Percentiles rank a stretch among this genome's conserved stretches.
These are phyloP conservation scores for Neofusicoccum kwambonambiense DNA, from an alignment of 2,329 filamentous ascomycete species.

Conservation along the genomic window DNA sequence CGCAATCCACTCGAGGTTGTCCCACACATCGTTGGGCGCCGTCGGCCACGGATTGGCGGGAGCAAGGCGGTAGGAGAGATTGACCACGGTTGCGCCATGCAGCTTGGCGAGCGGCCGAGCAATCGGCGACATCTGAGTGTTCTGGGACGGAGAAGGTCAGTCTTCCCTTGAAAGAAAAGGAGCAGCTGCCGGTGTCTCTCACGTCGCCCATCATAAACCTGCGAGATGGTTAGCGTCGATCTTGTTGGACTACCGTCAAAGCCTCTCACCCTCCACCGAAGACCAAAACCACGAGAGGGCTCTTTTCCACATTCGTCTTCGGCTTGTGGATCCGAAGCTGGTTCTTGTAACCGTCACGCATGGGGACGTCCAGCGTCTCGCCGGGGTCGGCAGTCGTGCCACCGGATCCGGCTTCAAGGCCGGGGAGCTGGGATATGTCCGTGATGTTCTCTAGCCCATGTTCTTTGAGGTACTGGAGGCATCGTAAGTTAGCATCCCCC, in stretches of 20 bases:
- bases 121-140: not conserved
- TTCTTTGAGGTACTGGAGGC: not conserved
- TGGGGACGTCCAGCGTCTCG: not conserved
- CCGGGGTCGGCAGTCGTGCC: not conserved
- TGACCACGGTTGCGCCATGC: not conserved
- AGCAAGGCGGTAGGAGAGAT: not conserved
- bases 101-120: not conserved
- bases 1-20: constrained; percentile 31
- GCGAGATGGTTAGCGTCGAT: not conserved
- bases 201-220: not conserved
- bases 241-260: too few relatives aligned
- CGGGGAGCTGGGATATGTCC: not conserved
- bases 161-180: not conserved
- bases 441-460: not conserved
- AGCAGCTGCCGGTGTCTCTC: not conserved
- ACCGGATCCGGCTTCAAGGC: not conserved
- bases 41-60: not conserved
- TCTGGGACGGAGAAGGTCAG: not conserved
- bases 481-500: not conserved
- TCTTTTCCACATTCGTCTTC: not conserved
- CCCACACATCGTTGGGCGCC: not conserved
- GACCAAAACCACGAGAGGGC: not conserved
- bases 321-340: constrained; percentile 4
- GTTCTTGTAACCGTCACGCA: not conserved
- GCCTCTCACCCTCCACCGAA: not conserved